These are phyloP conservation scores for Pyrenophora seminiperda DNA, from an alignment of 2,329 filamentous ascomycete species.

Conservation along the genomic window DNA sequence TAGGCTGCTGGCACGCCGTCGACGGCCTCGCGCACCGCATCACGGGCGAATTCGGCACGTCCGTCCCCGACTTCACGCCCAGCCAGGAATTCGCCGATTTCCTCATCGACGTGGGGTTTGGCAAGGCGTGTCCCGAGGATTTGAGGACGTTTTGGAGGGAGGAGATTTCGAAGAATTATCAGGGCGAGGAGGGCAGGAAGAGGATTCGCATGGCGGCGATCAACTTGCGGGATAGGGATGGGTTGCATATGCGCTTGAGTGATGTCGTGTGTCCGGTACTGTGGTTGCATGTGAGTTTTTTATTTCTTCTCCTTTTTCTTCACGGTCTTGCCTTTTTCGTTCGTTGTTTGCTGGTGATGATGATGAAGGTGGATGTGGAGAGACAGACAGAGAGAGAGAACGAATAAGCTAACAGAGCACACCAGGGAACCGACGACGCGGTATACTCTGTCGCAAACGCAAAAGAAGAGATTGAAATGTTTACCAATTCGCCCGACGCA, in stretches of 20 bases:
- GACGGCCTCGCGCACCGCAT: constrained; percentile 45
- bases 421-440: constrained; percentile 49
- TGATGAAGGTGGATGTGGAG: background rate
- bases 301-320: background rate
- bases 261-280: constrained; percentile 59
- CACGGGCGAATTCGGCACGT: constrained; percentile 43
- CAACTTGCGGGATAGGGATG: constrained; percentile 56
- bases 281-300: constrained; percentile 53
- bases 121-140: constrained; percentile 46
- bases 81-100: constrained; percentile 52
- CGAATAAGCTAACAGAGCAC: background rate
- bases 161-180: constrained; percentile 54
- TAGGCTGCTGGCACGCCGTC: constrained; percentile 57
- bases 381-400: too few relatives aligned
- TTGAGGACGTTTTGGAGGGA: constrained; percentile 52
- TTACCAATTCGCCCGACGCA: constrained; percentile 52
- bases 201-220: constrained; percentile 57
- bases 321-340: background rate
- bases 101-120: constrained; percentile 56
- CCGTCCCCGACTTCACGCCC: constrained; percentile 52
- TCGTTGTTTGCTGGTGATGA: background rate
- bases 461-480: constrained; percentile 56
- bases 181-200: constrained; percentile 56
- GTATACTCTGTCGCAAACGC: constrained; percentile 53
- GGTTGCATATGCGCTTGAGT: constrained; percentile 51